Conservation (phyloP, 2,329 filamentous ascomycete genomes). For the Alternaria infectoria region DNA sequence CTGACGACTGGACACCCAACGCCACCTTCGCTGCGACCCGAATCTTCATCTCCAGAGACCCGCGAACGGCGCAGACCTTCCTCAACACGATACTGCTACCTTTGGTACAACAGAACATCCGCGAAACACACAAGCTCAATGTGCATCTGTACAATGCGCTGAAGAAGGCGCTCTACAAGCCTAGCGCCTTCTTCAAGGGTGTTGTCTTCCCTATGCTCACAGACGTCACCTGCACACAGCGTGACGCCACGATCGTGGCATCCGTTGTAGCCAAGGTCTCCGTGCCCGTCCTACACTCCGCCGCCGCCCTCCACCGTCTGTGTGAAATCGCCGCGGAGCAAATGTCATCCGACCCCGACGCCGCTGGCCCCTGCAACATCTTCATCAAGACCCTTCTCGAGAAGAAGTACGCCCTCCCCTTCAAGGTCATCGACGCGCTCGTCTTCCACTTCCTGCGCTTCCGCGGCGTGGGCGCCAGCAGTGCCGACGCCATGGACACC, state of each 20-base stretch:
- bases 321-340: conserved; percentile 95
- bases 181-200: conserved; percentile 95
- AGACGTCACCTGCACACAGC: conserved; percentile 85
- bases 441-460: conserved; percentile 98
- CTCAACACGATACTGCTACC: conserved; percentile 87
- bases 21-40: conserved; percentile 87
- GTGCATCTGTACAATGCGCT: conserved; percentile 93
- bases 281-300: conserved; percentile 89
- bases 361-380: conserved; percentile 89
- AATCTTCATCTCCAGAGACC: conserved; percentile 88
- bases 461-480: conserved; percentile 69
- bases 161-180: conserved; percentile 93
- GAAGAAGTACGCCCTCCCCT: conserved; percentile 96
- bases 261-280: conserved; percentile 84
- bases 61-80: conserved; percentile 80
- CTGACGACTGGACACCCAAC: conserved; percentile 79
- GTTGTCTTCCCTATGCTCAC: conserved; percentile 89
- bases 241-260: conserved; percentile 90
- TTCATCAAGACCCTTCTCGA: conserved; percentile 93
- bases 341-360: conserved; percentile 80
- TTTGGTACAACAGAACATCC: conserved; percentile 90
- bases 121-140: conserved; percentile 92
- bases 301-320: conserved; percentile 85
- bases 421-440: conserved; percentile 89
- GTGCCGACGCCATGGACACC: conserved; percentile 61